phyloP scores from a whole-genome alignment of 768 basidiomycete species.

The Auricularia sp. region DNA sequence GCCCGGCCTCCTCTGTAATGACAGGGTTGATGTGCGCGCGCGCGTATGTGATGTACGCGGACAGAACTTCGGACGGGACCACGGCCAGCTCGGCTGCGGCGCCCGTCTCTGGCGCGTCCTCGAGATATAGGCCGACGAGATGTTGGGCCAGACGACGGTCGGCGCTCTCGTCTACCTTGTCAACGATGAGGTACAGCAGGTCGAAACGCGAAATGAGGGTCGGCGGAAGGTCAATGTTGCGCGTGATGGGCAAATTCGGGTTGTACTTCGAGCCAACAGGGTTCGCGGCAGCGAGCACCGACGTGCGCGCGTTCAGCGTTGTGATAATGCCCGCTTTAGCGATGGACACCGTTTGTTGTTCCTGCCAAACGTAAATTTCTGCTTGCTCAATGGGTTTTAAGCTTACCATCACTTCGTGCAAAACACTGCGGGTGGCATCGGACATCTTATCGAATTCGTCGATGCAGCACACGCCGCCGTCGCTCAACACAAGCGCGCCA shows the following conservation, averaged over 20 bases:
- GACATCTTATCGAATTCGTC: conserved; percentile 75
- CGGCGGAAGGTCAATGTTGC: conserved; percentile 95
- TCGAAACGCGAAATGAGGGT: conserved; percentile 98
- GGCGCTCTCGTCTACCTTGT: conserved; percentile 80
- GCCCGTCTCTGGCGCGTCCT: conserved; percentile 64
- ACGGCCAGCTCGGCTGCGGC: conserved; percentile 66
- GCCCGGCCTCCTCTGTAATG: conserved; percentile 75
- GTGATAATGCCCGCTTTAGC: conserved; percentile 45
- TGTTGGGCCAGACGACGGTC: conserved; percentile 87
- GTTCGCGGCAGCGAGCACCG: conserved; percentile 84
- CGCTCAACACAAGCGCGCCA: conserved; percentile 88
- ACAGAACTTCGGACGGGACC: conserved; percentile 55
- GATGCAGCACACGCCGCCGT: conserved; percentile 96
- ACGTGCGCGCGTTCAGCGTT: conserved; percentile 39
- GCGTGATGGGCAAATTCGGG: conserved; percentile 79
- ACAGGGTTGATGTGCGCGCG: conserved; percentile 75
- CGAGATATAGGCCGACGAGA: conserved; percentile 86
- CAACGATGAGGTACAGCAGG: conserved; percentile 87
- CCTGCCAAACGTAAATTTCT: conserved; percentile 32
- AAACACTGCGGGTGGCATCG: conserved; percentile 34
- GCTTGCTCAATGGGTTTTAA: background rate
- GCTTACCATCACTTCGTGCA: conserved; percentile 49
- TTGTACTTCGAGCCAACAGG: conserved; percentile 95
- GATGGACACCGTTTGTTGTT: conserved; percentile 44
- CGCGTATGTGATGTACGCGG: conserved; percentile 91